Percentiles rank a stretch among this genome's conserved stretches.
Evolutionary conservation across 2,329 filamentous ascomycete species (phyloP).

Genomic region (Phaeosphaeriaceae sp.): DNA sequence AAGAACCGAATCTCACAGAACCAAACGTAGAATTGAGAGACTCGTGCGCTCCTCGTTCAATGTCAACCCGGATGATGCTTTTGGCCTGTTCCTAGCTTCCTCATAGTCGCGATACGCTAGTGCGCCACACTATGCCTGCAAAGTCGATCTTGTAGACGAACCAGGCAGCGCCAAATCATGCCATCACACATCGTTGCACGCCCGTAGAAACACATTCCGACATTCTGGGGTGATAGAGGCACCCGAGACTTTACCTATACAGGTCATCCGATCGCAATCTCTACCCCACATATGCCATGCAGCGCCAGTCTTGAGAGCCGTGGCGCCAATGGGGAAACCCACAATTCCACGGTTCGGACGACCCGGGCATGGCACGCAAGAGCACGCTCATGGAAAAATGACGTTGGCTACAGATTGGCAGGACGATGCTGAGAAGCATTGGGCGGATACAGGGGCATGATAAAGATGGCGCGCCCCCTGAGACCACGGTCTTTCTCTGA

Average conservation of each 20-base stretch:
- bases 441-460: background rate
- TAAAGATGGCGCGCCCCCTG: background rate
- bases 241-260: background rate
- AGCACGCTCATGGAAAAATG: background rate
- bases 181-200: background rate
- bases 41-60: too few species aligned
- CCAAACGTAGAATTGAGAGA: too few species aligned
- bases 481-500: background rate
- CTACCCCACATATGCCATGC: background rate
- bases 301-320: background rate
- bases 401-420: background rate
- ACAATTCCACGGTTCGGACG: background rate
- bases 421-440: background rate
- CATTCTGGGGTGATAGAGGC: background rate
- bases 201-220: background rate
- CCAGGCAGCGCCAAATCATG: background rate
- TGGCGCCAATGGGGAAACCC: background rate
- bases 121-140: too few species aligned
- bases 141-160: too few species aligned
- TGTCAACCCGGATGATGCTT: too few species aligned
- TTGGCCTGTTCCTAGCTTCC: too few species aligned
- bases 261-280: background rate
- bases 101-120: too few species aligned
- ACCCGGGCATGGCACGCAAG: background rate
- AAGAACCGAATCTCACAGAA: background rate